Evolutionary conservation across 345 rosid genomes (phyloP).

Genomic region (Salix caprea): DNA sequence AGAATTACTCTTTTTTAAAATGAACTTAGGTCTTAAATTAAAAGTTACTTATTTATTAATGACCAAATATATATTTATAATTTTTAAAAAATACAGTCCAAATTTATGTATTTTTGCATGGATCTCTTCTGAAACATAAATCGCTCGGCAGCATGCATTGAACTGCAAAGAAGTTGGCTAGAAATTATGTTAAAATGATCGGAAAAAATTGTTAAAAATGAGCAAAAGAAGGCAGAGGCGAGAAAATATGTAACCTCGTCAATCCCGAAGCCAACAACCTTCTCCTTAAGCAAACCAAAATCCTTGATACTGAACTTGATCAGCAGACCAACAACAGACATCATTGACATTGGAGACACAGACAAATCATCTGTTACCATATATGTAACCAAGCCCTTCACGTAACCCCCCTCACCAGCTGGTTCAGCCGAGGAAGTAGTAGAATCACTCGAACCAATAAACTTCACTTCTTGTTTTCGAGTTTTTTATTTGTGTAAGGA

Average conservation of each 20-base stretch:
- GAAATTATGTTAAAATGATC: too few relatives aligned
- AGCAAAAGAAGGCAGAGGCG: not conserved
- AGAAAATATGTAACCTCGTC: slow-evolving; percentile 9
- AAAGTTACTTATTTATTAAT: too few relatives aligned
- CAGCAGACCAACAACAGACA: slow-evolving; percentile 1
- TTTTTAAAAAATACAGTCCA: too few relatives aligned
- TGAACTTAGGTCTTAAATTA: too few relatives aligned
- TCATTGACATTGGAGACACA: slow-evolving; percentile 17
- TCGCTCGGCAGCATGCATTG: too few relatives aligned
- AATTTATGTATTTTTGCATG: too few relatives aligned
- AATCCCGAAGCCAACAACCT: slow-evolving; percentile 5
- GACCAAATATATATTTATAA: too few relatives aligned
- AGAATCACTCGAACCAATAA: not conserved
- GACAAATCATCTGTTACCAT: slow-evolving; percentile 14
- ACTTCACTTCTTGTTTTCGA: not conserved
- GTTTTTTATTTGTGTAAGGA: not conserved
- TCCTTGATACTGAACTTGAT: slow-evolving; percentile 19
- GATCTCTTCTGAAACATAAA: too few relatives aligned
- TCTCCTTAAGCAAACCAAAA: slow-evolving; percentile 6
- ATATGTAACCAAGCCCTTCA: slow-evolving; percentile 2
- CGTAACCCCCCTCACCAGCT: not conserved
- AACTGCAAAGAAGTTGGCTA: too few relatives aligned
- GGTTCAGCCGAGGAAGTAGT: not conserved
- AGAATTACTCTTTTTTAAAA: too few relatives aligned
- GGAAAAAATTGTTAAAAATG: not conserved